Percentiles rank a stretch among this genome's conserved stretches.
Evolutionary conservation across 106 monocot species (phyloP).

Genomic region (Allium fistulosum): DNA sequence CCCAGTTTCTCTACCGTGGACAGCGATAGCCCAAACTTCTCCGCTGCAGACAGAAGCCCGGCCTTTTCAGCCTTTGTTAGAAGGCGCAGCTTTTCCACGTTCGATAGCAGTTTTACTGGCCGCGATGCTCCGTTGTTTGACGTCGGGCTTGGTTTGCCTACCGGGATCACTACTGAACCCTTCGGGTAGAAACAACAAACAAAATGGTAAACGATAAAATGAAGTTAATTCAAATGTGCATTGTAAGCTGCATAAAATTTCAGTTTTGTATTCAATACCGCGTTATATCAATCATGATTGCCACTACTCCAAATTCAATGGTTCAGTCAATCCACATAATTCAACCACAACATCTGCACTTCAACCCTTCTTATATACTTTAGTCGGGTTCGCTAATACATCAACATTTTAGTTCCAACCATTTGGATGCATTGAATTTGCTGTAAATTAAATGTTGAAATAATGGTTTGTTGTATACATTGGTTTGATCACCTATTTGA

Average conservation of each 20-base stretch:
- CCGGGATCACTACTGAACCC: constrained; percentile 49
- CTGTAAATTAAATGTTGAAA: too few species aligned
- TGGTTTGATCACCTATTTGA: too few species aligned
- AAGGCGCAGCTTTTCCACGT: constrained; percentile 90
- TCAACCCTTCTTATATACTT: too few species aligned
- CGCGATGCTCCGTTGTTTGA: constrained; percentile 12
- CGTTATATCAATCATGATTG: too few species aligned
- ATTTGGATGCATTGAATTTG: too few species aligned
- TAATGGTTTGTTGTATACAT: too few species aligned
- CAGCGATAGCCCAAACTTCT: constrained; percentile 69
- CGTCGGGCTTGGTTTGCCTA: constrained; percentile 44
- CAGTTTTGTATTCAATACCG: too few species aligned
- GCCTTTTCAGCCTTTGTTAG: constrained; percentile 94
- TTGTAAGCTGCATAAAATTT: background rate
- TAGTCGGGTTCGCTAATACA: too few species aligned
- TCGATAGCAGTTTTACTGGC: constrained; percentile 80
- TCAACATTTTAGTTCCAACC: too few species aligned
- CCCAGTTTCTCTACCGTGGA: constrained; percentile 76
- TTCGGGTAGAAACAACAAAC: background rate
- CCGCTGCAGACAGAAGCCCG: constrained; percentile 78
- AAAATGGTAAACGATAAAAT: background rate
- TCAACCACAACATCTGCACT: too few species aligned
- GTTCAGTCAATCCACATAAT: too few species aligned
- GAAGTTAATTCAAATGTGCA: background rate
- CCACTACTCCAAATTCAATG: too few species aligned